A percentile compares a stretch with the other conserved stretches of the same genome.
Conservation (phyloP, 164 flowering plant genomes). For the Tetrastigma voinierianum region DNA sequence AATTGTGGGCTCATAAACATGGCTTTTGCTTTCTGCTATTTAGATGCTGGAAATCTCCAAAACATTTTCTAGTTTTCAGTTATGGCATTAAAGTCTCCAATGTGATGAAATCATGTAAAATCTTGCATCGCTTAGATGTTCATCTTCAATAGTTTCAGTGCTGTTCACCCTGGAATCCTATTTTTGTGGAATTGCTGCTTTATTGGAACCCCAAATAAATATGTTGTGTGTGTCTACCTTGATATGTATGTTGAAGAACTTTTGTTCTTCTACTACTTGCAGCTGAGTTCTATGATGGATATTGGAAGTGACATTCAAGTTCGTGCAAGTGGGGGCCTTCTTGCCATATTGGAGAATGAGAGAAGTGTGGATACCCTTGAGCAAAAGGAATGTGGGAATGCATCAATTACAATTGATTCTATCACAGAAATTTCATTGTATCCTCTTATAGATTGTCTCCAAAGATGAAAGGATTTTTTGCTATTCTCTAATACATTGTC, state of each 20-base stretch:
- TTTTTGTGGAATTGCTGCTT: not conserved
- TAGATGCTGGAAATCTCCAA: too few species aligned
- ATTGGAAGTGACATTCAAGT: conserved; percentile 90
- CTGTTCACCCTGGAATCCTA: not conserved
- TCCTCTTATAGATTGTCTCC: conserved; percentile 25
- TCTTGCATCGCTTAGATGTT: not conserved
- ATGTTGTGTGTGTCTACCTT: too few species aligned
- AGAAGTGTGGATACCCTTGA: conserved; percentile 87
- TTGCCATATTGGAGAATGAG: conserved; percentile 90
- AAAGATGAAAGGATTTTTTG: not conserved
- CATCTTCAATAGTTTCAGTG: not conserved
- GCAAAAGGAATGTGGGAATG: conserved; percentile 68
- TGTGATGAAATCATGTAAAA: not conserved
- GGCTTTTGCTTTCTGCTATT: too few species aligned
- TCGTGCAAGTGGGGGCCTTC: conserved; percentile 97
- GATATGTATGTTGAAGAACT: not conserved
- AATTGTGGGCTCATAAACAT: too few species aligned
- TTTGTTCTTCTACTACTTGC: conserved; percentile 18
- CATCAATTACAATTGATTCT: conserved; percentile 75
- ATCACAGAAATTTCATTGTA: conserved; percentile 84
- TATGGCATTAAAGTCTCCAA: not conserved
- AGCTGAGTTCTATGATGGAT: conserved; percentile 96
- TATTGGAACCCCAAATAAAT: not conserved
- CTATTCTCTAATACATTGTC: conserved; percentile 40
- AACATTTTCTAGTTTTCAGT: too few species aligned